Conservation (phyloP, 768 basidiomycete genomes). For the Lactarius pseudohatsudake region DNA sequence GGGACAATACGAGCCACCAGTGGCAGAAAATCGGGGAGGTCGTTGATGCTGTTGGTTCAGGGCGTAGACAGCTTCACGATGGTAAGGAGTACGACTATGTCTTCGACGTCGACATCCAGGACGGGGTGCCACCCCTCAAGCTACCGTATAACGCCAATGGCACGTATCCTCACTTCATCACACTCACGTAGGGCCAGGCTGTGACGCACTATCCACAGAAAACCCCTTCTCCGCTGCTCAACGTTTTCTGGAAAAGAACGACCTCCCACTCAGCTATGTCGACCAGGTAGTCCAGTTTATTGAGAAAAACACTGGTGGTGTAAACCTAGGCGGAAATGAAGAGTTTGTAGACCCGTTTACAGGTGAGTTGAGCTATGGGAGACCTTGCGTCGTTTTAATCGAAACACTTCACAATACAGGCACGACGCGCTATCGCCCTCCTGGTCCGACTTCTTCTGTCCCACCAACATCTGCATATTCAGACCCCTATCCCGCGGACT, state of each 20-base stretch:
- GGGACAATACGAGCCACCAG: conserved; percentile 63
- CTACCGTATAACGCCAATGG: conserved; percentile 91
- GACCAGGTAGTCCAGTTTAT: conserved; percentile 94
- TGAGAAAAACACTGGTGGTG: conserved; percentile 83
- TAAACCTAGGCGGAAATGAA: conserved; percentile 60
- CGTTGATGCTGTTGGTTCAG: conserved; percentile 88
- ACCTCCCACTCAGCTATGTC: conserved; percentile 77
- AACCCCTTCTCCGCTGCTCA: conserved; percentile 91
- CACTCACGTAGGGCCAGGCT: background rate
- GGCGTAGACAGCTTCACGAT: conserved; percentile 87
- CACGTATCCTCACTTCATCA: conserved; percentile 36
- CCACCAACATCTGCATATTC: conserved; percentile 41
- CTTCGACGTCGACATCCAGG: conserved; percentile 96
- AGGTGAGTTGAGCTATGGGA: conserved; percentile 44
- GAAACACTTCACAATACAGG: conserved; percentile 29
- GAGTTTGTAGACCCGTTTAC: conserved; percentile 89
- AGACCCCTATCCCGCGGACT: conserved; percentile 75
- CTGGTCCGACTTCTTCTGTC: conserved; percentile 35
- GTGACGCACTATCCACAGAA: conserved; percentile 47
- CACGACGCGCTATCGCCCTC: conserved; percentile 37
- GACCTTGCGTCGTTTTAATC: background rate
- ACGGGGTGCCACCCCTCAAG: conserved; percentile 89
- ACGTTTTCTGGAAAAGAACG: conserved; percentile 79
- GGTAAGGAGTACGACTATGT: conserved; percentile 98
- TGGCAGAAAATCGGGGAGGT: conserved; percentile 98